Conservation (phyloP, 345 rosid genomes). For the Eucalyptus marginata region DNA sequence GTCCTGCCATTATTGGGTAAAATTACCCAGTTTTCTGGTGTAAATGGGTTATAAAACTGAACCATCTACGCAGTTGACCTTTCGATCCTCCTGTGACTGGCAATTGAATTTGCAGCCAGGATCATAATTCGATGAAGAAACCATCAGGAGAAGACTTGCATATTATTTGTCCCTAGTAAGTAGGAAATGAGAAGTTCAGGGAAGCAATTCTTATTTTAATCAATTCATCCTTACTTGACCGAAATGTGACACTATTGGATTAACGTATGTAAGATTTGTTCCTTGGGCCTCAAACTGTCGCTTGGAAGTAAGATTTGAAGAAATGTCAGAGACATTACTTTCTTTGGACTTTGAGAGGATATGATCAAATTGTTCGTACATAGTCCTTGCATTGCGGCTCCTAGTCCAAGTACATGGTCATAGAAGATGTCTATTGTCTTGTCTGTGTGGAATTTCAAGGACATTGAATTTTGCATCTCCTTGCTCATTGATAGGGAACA, state of each 20-base stretch:
- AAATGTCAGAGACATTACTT: neutral
- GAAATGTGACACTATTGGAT: neutral
- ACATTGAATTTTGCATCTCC: neutral
- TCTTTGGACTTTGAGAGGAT: neutral
- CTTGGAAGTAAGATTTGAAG: neutral
- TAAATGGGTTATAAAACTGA: neutral
- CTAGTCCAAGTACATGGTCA: neutral
- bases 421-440: neutral
- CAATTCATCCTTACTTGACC: neutral
- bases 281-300: neutral
- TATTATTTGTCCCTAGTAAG: neutral
- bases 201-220: neutral
- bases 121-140: neutral
- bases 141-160: neutral
- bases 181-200: neutral
- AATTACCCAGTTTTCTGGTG: neutral
- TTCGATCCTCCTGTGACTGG: neutral
- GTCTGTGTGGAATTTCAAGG: neutral
- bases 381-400: neutral
- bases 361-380: neutral
- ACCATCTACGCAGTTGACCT: neutral
- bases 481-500: slow-evolving; percentile 52
- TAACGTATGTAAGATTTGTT: neutral
- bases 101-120: neutral
- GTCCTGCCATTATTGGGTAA: neutral